Percentiles rank a stretch among this genome's conserved stretches.
Conservation (phyloP, 129 eudicot genomes). For the Flaveria bidentis region DNA sequence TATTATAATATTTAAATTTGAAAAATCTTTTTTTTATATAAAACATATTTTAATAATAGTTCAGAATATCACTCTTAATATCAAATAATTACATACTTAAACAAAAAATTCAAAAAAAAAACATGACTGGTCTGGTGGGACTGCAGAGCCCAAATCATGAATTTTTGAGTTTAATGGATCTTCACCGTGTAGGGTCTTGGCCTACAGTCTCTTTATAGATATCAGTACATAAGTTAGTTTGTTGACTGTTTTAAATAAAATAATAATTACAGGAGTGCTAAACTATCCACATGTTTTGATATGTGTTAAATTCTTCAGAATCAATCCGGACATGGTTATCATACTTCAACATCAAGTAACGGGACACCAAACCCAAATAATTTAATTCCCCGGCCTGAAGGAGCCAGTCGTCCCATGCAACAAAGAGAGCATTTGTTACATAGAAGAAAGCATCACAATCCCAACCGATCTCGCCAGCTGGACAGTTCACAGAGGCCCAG, state of each 20-base stretch:
- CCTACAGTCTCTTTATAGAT: not conserved
- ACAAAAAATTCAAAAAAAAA: not conserved
- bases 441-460: constrained; percentile 29
- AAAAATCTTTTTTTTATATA: not conserved
- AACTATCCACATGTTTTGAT: constrained; percentile 10
- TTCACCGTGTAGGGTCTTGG: not conserved
- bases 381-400: constrained; percentile 1
- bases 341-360: constrained; percentile 28
- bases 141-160: not conserved
- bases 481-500: constrained; percentile 43
- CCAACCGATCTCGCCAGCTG: constrained; percentile 28
- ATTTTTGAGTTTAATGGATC: not conserved
- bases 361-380: constrained; percentile 1
- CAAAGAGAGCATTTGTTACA: constrained; percentile 37
- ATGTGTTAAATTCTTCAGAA: constrained; percentile 28
- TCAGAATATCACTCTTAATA: not conserved
- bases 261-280: not conserved
- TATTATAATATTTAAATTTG: not conserved
- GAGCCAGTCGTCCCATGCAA: constrained; percentile 14
- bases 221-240: not conserved
- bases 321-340: constrained; percentile 30
- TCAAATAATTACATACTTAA: not conserved
- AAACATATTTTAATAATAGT: not conserved
- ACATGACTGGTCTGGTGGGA: not conserved
- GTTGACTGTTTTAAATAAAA: not conserved